Evolutionary conservation across 495 filamentous ascomycete genomes (phyloP), one percentile per base, ranked within the genome.

Genomic region (Podospora bellae-mahoneyi): DNA sequence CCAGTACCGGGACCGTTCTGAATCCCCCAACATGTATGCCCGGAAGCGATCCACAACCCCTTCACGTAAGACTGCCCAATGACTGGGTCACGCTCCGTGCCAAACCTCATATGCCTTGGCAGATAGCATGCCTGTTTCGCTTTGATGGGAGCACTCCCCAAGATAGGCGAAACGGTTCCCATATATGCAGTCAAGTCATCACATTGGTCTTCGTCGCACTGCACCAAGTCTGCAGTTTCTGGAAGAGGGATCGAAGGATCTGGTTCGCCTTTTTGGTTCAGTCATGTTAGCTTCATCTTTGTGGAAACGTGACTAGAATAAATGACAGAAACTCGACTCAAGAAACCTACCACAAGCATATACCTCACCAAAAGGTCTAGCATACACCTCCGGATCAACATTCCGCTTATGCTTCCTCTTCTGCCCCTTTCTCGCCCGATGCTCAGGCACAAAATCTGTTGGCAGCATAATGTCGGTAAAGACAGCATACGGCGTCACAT

Each of bases 21-120:
- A 62, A 99, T 97, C 18, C 94, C 94, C 95, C 95, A 98, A 78
- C 95, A 98, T 3, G 92, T 97, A 80, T 99, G 95, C 15, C 95
- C 95, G 6, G 92, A 84, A 2, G 96, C 95, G 69, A 99, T 80
- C 75, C 93, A 88, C 48, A 97, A 73, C 0, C 96, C 93, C 26
- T 89, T 87, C 1, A 89, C 86, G 4, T 87, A 84, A 26, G 93
- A 92, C 69, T 86, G 79, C 1, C 92, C 95, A 39, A 98, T 85
- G 32, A 97, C 77, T 34, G 95, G 95, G 2, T 89, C 90, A 20
- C 73, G 72, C 64, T 86, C 84, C 44, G 82, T 78, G 32, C 86
- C 85, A 44, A 87, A 85, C 0, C 86, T 82, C 60, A 83, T 84
- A 68, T 83, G 83, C 28, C 88, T 89, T n/a, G 95, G 95, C 34